Base-by-base conservation (phyloP, 1,284 basidiomycete species). In the Ustilago sp. region DNA sequence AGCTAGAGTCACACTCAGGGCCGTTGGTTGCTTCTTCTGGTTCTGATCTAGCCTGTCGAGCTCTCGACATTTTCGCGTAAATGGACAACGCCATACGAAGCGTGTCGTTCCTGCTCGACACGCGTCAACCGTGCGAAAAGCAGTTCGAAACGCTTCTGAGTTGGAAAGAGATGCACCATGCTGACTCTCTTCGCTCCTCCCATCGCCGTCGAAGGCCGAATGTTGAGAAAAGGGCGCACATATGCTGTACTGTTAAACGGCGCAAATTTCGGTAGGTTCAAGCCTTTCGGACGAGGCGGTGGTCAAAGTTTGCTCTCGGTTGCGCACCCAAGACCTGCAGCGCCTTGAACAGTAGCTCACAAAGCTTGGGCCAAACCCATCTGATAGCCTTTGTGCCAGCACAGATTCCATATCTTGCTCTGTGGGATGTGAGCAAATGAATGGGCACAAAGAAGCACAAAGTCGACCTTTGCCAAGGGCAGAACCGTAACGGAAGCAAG, bases 61-160 rank as follows among this genome's bases (percentile, higher is more conserved):
- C 39, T 35, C 34, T 60, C 45, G 61, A 63, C 34, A 39, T 63
- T 63, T 63, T 67, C 70, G 70, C 70, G 70, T 67, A 73, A 73
- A 73, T 68, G 38, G 61, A 68, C 70, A 71, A 71, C 61, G 61
- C 68, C 62, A 64, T 38, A 51, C 12, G 34, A 8, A 43, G 55
- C 53, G 63, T 70, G 62, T 55, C 43, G 35, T 31, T 11, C 13
- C 50, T 32, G n/a, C 51, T 48, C 48, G 19, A 52, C 57, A 73
- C 70, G 70, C 70, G 70, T 73, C 65, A 73, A 50, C 54, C 70
- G 70, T 63, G 62, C 70, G 70, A 68, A 73, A 73, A 63, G 61
- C 48, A 9, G 7, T 13, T 35, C 23, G 23, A 23, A 55, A 48
- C 7, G 19, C 15, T 12, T 31, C 31, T 50, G 31, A 17, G 48